Evolutionary conservation across 495 filamentous ascomycete species (phyloP).

Genomic region (Penicillium pancosmium): DNA sequence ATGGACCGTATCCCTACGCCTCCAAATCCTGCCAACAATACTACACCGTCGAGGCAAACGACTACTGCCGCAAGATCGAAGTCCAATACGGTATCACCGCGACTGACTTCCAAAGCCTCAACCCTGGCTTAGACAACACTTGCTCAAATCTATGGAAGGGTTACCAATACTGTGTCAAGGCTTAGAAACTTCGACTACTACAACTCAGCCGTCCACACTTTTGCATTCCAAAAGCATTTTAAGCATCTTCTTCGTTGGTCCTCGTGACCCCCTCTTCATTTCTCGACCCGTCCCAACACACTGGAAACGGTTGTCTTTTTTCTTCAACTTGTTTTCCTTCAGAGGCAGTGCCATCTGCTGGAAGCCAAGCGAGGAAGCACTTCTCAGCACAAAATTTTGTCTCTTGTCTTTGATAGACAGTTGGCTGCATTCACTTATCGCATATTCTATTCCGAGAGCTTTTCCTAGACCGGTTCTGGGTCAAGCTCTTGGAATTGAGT

Average conservation of each 20-base stretch:
- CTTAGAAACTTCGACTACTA: constrained; percentile 11
- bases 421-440: constrained; percentile 3
- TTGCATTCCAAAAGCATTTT: too few species aligned
- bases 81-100: constrained; percentile 26
- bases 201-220: background rate
- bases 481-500: background rate
- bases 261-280: background rate
- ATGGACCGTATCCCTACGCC: constrained; percentile 36
- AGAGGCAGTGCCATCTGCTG: constrained; percentile 1
- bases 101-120: constrained; percentile 38
- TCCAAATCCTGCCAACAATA: constrained; percentile 44
- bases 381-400: constrained; percentile 8
- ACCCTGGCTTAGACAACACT: constrained; percentile 39
- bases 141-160: constrained; percentile 45
- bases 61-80: constrained; percentile 46
- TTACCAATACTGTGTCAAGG: constrained; percentile 43
- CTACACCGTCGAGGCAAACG: constrained; percentile 41
- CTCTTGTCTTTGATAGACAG: constrained; percentile 3
- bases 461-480: background rate
- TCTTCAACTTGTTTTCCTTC: background rate
- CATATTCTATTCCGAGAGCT: background rate
- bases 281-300: background rate
- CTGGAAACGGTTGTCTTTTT: background rate
- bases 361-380: background rate
- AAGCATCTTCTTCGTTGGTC: background rate